Evolutionary conservation across 2,329 filamentous ascomycete genomes (phyloP).

Genomic region (Sphaerostilbella broomeana): DNA sequence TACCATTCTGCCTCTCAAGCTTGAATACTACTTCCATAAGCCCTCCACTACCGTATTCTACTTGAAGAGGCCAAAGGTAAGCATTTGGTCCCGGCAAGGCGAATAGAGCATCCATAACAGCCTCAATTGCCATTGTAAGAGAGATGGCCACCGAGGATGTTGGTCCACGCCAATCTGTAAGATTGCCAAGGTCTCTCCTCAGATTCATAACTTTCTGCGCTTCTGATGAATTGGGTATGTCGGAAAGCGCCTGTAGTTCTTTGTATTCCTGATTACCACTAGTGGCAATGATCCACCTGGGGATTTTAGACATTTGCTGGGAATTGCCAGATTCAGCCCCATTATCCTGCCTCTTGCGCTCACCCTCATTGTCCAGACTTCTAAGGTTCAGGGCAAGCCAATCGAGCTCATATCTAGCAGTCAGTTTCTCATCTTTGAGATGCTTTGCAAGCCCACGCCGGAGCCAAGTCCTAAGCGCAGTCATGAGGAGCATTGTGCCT

Average conservation of each 20-base stretch:
- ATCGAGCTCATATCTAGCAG: not conserved
- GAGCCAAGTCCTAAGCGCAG: not conserved
- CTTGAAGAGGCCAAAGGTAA: not conserved
- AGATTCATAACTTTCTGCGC: not conserved
- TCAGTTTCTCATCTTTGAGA: not conserved
- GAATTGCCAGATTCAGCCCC: not conserved
- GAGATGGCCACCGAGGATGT: slow-evolving; percentile 5
- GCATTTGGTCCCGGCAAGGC: too few species aligned
- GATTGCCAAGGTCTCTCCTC: accelerated
- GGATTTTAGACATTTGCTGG: not conserved
- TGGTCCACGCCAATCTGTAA: not conserved
- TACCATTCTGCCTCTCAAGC: not conserved
- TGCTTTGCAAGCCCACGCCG: slow-evolving; percentile 1
- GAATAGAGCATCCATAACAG: not conserved
- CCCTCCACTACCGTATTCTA: not conserved
- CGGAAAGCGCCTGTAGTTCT: not conserved
- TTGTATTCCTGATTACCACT: not conserved
- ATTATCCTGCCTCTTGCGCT: not conserved
- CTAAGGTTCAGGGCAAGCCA: slow-evolving; percentile 4
- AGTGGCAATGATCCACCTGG: not conserved
- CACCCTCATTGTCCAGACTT: not conserved
- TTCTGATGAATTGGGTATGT: not conserved
- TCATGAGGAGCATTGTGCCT: not conserved
- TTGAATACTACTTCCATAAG: slow-evolving; percentile 7
- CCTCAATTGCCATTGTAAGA: slow-evolving; percentile 18